phyloP scores from a whole-genome alignment of 2,329 filamentous ascomycete genomes.

The Aureobasidium namibiae region DNA sequence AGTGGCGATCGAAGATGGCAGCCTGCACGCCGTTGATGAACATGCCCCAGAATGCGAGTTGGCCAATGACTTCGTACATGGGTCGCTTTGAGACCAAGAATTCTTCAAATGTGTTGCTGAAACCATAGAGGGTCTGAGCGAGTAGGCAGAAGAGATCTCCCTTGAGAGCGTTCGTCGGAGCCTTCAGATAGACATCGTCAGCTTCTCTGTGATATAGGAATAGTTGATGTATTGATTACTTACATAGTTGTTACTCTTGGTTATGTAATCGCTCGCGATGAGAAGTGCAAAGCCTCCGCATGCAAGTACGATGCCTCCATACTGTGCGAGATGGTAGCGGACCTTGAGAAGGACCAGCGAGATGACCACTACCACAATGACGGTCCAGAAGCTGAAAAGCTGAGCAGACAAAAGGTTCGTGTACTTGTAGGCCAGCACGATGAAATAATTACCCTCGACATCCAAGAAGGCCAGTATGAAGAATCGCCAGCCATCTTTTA shows the following conservation, averaged over 20 bases:
- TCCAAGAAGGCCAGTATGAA: slow-evolving; percentile 88
- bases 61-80: slow-evolving; percentile 86
- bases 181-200: slow-evolving; percentile 17
- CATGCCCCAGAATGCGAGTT: slow-evolving; percentile 80
- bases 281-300: slow-evolving; percentile 86
- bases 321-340: slow-evolving; percentile 80
- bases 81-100: slow-evolving; percentile 83
- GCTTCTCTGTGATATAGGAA: no score
- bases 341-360: slow-evolving; percentile 78
- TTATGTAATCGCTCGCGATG: slow-evolving; percentile 80
- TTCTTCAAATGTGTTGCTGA: slow-evolving; percentile 88
- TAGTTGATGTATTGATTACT: no score
- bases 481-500: slow-evolving; percentile 82
- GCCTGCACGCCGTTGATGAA: slow-evolving; percentile 88
- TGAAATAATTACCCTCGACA: slow-evolving; percentile 96
- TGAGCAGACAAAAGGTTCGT: slow-evolving; percentile 89
- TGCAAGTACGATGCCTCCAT: slow-evolving; percentile 79
- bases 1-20: slow-evolving; percentile 77
- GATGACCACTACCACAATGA: slow-evolving; percentile 79
- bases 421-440: slow-evolving; percentile 85
- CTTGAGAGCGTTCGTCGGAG: slow-evolving; percentile 62
- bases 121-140: slow-evolving; percentile 83
- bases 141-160: slow-evolving; percentile 88
- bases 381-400: slow-evolving; percentile 98
- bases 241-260: slow-evolving; percentile 53